Base-by-base conservation (phyloP, 441 rosid genomes). In the Croton laevigatus region DNA sequence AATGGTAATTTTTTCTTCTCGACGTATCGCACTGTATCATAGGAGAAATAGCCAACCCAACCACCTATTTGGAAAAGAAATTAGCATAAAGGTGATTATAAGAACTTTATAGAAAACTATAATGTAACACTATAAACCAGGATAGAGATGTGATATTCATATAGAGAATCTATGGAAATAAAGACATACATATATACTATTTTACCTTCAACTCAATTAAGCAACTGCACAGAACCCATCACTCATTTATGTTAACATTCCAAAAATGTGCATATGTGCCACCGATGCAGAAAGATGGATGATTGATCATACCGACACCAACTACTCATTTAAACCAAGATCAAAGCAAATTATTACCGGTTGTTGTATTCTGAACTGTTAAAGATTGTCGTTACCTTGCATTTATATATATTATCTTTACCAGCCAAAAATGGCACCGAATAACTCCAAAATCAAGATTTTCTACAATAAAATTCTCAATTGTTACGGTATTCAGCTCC, bases 41-140 rank as follows among this genome's bases (percentile, higher is more conserved):
- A 94, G 0, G 98, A 89, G 81, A 91, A 94, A 73, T 83, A 91
- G 68, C 98, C 98, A 75, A 91, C 83, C 98, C 98, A 94, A 38
- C 97, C 98, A 84, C 98, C 98, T 91, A 72, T 32, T 65, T 75
- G 74, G 13, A 37, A 65, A 71, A 42, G 22, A 58, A 22, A 60
- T 57, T 27, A 67, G 54, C 57, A 73, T 17, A 8, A 38, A 70
- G 51, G 32, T 34, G 62, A 44, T 62, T 55, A 44, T 2, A 32
- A 19, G n/a, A 14, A 54, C 38, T 51, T 51, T 23, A 32, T 7
- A 44, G 23, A 42, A 52, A 27, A 27, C 32, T 27, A 27, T 27
- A 1, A 27, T 27, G 32, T 27, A 2, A 27, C 32, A 27, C n/a
- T n/a, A 27, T 27, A 27, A 27, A 27, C 32, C 2, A 27, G 32